Evolutionary conservation across 2,329 filamentous ascomycete species (phyloP).

Genomic region (Blastomyces silverae): DNA sequence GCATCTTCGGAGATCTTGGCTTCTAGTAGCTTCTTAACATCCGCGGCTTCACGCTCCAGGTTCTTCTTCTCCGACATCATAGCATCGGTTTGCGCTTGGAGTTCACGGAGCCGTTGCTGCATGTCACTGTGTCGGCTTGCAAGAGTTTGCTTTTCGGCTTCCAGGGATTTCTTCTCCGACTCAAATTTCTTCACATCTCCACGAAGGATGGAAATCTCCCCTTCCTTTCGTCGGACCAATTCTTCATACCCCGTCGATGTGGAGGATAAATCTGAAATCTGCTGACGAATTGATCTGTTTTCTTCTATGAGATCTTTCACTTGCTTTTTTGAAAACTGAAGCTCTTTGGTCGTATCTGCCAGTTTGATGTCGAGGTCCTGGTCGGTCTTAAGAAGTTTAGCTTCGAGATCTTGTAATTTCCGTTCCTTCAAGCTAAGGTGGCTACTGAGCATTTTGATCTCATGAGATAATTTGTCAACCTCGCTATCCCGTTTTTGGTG

Average conservation of each 20-base stretch:
- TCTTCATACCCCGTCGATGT: constrained; percentile 96
- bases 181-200: constrained; percentile 78
- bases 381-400: constrained; percentile 73
- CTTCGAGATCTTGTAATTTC: constrained; percentile 80
- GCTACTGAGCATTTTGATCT: constrained; percentile 86
- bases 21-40: constrained; percentile 79
- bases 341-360: constrained; percentile 67
- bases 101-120: constrained; percentile 66
- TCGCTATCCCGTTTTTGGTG: constrained; percentile 68
- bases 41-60: constrained; percentile 78
- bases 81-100: constrained; percentile 80
- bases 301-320: constrained; percentile 72
- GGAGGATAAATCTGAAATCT: constrained; percentile 77
- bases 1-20: constrained; percentile 84
- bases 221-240: constrained; percentile 86
- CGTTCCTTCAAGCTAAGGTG: constrained; percentile 83
- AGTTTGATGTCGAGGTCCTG: constrained; percentile 86
- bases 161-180: constrained; percentile 68
- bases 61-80: constrained; percentile 78
- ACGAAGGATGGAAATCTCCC: constrained; percentile 77
- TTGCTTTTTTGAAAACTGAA: constrained; percentile 64
- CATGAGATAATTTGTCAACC: constrained; percentile 69
- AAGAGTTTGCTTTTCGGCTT: constrained; percentile 68
- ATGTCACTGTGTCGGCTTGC: constrained; percentile 72
- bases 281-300: constrained; percentile 73